Base-by-base conservation (phyloP, 805 yeast genomes). In the Wickerhamiella occidentalis region DNA sequence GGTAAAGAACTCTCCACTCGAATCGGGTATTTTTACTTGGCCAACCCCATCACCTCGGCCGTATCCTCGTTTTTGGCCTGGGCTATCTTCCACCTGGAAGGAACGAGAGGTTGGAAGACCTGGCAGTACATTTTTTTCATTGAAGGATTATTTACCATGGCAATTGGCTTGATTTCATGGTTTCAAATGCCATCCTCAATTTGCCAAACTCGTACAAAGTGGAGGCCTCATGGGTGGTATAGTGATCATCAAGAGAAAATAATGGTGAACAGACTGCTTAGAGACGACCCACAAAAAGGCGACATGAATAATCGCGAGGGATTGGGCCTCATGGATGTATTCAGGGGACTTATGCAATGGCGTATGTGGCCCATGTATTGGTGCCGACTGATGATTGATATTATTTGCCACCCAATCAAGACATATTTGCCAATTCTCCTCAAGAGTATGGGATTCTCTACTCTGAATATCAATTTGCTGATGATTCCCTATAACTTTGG, bases 81-180 rank as follows among this genome's bases (percentile, higher is more conserved):
- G 54, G 82, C 75, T 2, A 57, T 76, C 36, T 66, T 78, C 46
- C 69, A 69, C 49, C 64, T 80, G 62, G 64, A 75, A 28, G 78
- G 77, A 15, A 51, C 57, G 1, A 52, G 55, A 13, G 72, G 76
- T 3, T 63, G 67, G 58, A 64, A 63, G 8, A 81, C 82, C 21
- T 81, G 86, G 86, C 68, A 74, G 48, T 81, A 80, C 78, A 65
- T 81, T 19, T 81, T 81, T 54, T 58, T 81, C 17, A 69, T 82
- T 48, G 85, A 80, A 59, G 86, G 87, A 3, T 47, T 72, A 5
- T 56, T 78, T 40, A 79, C 86, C 1, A 61, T 79, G 4, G 17
- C 59, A 2, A 68, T 81, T 54, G 86, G 85, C 1, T 25, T 76
- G 23, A 52, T 57, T 3, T 62, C 74, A 1, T 73, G 65, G 54